These are phyloP conservation scores for Auxenochlorella pyrenoidosa DNA, from an alignment of 139 green algal species.

Conservation along the genomic window DNA sequence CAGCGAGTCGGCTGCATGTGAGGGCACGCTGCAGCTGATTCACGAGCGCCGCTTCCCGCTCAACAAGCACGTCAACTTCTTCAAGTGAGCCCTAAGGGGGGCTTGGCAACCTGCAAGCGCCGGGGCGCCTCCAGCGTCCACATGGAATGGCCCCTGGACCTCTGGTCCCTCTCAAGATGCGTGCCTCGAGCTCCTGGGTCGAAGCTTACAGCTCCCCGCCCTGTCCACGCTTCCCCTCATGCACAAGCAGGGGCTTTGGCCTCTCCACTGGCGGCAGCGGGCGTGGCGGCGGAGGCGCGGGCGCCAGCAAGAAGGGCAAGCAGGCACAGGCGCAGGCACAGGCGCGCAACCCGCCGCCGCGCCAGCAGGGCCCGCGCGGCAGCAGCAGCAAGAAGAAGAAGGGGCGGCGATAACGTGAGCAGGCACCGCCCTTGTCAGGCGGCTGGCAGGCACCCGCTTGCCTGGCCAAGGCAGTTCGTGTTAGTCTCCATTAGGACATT, in stretches of 20 bases:
- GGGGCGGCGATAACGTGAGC: not conserved
- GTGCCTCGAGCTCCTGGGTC: too few relatives aligned
- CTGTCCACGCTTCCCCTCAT: not conserved
- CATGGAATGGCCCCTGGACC: too few relatives aligned
- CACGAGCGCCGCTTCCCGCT: conserved; percentile 20
- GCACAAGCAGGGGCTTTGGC: not conserved
- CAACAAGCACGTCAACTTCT: conserved; percentile 24
- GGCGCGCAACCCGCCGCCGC: not conserved
- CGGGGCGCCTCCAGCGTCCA: too few relatives aligned
- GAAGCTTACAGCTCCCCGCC: not conserved
- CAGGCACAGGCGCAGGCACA: not conserved
- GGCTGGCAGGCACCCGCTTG: not conserved
- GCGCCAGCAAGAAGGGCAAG: not conserved
- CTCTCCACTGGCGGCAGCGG: not conserved
- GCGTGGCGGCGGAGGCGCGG: not conserved
- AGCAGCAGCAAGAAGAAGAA: conserved; percentile 29
- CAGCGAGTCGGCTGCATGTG: conserved; percentile 10
- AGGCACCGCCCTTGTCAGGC: too few relatives aligned
- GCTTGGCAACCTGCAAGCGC: too few relatives aligned
- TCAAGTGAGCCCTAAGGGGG: conserved; percentile 10
- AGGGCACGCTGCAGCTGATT: conserved; percentile 6
- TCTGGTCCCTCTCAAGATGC: too few relatives aligned
- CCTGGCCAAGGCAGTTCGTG: not conserved
- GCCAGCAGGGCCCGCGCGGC: not conserved
- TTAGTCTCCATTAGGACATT: not conserved